Evolutionary conservation across 345 rosid species (phyloP).

Genomic region (Eucalyptus sp.): DNA sequence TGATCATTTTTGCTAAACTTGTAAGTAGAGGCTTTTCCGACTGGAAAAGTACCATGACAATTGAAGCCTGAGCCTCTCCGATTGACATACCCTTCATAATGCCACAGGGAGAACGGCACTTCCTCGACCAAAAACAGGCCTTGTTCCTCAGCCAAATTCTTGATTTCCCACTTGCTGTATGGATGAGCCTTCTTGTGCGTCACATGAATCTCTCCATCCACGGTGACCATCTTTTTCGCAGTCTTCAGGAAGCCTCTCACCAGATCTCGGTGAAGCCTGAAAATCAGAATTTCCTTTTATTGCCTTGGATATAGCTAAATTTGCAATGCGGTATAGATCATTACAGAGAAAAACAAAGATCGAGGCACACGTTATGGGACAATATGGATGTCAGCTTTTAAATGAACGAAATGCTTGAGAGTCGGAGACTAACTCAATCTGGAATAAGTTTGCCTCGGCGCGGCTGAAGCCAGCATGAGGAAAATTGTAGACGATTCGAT

Average conservation of each 20-base stretch:
- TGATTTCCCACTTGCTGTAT: conserved; percentile 27
- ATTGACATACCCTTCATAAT: conserved; percentile 31
- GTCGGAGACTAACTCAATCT: background rate
- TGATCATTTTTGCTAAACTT: conserved; percentile 2
- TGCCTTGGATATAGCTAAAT: background rate
- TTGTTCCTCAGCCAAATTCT: conserved; percentile 11
- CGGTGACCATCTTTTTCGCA: conserved; percentile 18
- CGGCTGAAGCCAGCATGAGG: conserved; percentile 12
- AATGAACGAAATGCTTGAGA: background rate
- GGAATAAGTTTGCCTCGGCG: background rate
- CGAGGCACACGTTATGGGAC: background rate
- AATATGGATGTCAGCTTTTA: background rate
- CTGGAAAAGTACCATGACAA: conserved; percentile 10
- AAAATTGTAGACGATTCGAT: conserved; percentile 18
- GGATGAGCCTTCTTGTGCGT: conserved; percentile 40
- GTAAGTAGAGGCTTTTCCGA: conserved; percentile 27
- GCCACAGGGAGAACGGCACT: rapidly evolving
- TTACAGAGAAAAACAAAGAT: background rate
- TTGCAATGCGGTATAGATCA: background rate
- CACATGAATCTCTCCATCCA: conserved; percentile 43
- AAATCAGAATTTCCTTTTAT: background rate
- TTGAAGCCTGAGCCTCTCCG: conserved; percentile 25
- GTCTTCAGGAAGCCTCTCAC: conserved; percentile 36
- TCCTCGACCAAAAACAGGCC: background rate
- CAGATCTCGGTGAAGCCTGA: conserved; percentile 18